Evolutionary conservation across 108 stramenopile species (phyloP), one percentile per base, ranked within the genome.

Genomic region (Craspedostauros australis): DNA sequence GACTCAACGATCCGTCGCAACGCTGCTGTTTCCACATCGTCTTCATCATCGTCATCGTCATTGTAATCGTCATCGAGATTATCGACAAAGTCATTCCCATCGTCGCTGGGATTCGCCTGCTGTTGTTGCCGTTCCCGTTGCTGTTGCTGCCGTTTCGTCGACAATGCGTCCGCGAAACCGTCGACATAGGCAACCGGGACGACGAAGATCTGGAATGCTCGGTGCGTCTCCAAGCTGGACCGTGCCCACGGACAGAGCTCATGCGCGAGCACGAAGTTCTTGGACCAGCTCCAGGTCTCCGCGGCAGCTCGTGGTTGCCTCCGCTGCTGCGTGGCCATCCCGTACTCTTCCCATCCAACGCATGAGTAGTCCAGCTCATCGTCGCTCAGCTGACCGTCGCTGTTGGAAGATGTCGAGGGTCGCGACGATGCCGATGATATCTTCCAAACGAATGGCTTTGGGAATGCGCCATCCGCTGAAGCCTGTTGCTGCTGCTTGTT

Each of bases 231-330:
- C 4, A 81, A 20, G 24, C 70, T 75, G 11, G 66, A 54, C 23
- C 42, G 60, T 3, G 86, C 82, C 81, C 82, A 87, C 0, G 86
- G 86, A 54, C 86, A 87, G n/a, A 87, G 48, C 3, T 68, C 36
- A 2, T 81, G 55, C 12, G 51, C 49, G 12, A 70, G 40, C 2
- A 87, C 82, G 64, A 87, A 87, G n/a, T 79, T 34, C 6, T 47
- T 31, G 21, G 71, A 72, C 86, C 86, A 87, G 26, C 72, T 50
- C 51, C 56, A 54, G 32, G 75, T 82, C 37, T 59, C 53, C 41
- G 66, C 36, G 16, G 67, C 70, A 12, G 68, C 61, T 4, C 15
- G 7, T 7, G 31, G 57, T 36, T 9, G 34, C 12, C 12, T 36
- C 34, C 44, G n/a, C n/a, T n/a, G n/a, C n/a, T n/a, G n/a, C n/a